These are phyloP conservation scores for Naganishia antarctica DNA, from an alignment of 768 basidiomycete species.

Conservation along the genomic window DNA sequence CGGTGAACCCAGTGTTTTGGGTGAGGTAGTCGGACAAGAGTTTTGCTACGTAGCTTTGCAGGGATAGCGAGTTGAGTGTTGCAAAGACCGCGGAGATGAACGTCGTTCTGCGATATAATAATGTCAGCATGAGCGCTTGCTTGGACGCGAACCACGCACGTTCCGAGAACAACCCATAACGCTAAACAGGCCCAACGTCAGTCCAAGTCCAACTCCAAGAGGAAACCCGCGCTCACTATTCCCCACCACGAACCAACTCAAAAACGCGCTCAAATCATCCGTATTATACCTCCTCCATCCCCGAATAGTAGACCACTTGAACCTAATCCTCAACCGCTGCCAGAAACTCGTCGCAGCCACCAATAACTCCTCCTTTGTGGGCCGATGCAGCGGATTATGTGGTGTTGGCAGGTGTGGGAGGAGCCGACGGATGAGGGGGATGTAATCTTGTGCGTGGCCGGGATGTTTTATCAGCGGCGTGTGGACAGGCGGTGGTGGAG, in stretches of 20 bases:
- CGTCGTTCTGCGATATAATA: constrained; percentile 60
- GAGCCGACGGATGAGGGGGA: constrained; percentile 44
- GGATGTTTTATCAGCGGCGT: constrained; percentile 2
- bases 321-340: constrained; percentile 80
- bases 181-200: constrained; percentile 45
- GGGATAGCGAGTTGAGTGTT: constrained; percentile 69
- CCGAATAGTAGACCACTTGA: constrained; percentile 94
- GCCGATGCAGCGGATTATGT: constrained; percentile 50
- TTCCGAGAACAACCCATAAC: constrained; percentile 90
- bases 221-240: constrained; percentile 54
- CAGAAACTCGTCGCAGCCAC: constrained; percentile 82
- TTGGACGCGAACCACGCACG: constrained; percentile 55
- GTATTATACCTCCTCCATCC: constrained; percentile 92
- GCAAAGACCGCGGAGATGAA: constrained; percentile 93
- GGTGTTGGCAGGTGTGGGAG: constrained; percentile 30
- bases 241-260: constrained; percentile 92
- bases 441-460: constrained; percentile 37
- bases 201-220: neutral
- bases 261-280: constrained; percentile 93
- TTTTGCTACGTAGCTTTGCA: constrained; percentile 72
- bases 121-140: neutral
- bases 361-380: constrained; percentile 83
- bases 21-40: constrained; percentile 90
- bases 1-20: constrained; percentile 81
- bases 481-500: neutral